phyloP scores from a whole-genome alignment of 331 rosid species.

The Ulmus americana region DNA sequence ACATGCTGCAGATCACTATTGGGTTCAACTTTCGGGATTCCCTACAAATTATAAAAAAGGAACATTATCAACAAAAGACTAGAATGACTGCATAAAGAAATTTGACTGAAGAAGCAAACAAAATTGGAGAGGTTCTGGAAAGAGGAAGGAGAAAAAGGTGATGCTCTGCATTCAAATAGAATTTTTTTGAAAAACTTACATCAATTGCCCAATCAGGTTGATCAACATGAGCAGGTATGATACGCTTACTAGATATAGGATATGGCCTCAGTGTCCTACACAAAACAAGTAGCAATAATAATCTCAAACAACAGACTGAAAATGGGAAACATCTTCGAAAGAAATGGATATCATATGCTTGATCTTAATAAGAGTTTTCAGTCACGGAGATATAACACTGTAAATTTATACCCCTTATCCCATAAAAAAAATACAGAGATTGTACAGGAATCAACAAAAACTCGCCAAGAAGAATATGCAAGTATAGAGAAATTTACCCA shows the following conservation, averaged over 20 bases:
- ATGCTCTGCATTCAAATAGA: neutral
- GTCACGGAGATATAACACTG: neutral
- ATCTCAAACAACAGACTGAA: neutral
- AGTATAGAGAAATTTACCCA: neutral
- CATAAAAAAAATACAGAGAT: neutral
- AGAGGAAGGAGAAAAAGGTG: neutral
- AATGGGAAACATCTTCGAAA: neutral
- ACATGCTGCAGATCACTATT: slow-evolving; percentile 64
- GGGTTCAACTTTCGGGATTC: slow-evolving; percentile 77
- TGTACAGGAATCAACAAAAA: neutral
- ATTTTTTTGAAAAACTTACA: slow-evolving; percentile 43
- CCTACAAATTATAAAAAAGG: slow-evolving; percentile 32
- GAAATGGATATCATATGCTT: neutral
- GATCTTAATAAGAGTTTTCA: too few species aligned
- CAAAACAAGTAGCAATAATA: neutral
- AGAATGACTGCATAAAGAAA: neutral
- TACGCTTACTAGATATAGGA: slow-evolving; percentile 59
- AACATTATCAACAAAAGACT: neutral
- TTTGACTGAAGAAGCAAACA: neutral
- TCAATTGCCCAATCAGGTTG: slow-evolving; percentile 85
- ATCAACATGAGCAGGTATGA: slow-evolving; percentile 61
- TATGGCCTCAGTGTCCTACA: slow-evolving; percentile 67
- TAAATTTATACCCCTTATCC: neutral
- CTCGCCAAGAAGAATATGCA: neutral
- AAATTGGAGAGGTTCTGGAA: neutral